Evolutionary conservation across 371 early-diverging fungal species (phyloP).

Genomic region (Apophysomyces variabilis): DNA sequence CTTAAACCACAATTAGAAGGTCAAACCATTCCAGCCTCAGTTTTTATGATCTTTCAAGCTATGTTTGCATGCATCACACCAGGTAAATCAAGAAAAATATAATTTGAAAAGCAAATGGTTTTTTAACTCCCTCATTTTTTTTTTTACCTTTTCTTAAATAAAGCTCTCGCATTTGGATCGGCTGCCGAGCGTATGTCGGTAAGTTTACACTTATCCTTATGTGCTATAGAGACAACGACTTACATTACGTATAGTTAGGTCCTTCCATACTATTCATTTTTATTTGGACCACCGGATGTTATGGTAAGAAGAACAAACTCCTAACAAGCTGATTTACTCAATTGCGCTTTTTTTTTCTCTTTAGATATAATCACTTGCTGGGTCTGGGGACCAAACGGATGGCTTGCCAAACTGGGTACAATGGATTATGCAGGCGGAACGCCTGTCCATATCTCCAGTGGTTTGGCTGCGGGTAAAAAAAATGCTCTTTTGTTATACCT

Average conservation of each 20-base stretch:
- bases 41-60: slow-evolving; percentile 73
- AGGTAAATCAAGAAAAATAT: slow-evolving; percentile 16
- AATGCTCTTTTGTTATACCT: background rate
- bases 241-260: slow-evolving; percentile 40
- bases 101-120: slow-evolving; percentile 5
- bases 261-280: slow-evolving; percentile 82
- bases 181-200: slow-evolving; percentile 82
- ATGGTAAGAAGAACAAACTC: slow-evolving; percentile 33
- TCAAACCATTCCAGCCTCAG: slow-evolving; percentile 59
- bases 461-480: slow-evolving; percentile 64
- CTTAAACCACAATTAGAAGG: slow-evolving; percentile 50
- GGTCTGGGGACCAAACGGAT: slow-evolving; percentile 83
- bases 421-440: slow-evolving; percentile 90
- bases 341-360: background rate
- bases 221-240: background rate
- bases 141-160: too few relatives aligned
- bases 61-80: slow-evolving; percentile 77
- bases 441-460: slow-evolving; percentile 85
- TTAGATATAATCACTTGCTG: slow-evolving; percentile 77
- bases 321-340: too few relatives aligned
- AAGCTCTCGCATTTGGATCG: slow-evolving; percentile 81
- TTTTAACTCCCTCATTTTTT: slow-evolving; percentile 24
- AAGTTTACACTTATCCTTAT: background rate
- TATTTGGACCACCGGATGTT: slow-evolving; percentile 83
- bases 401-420: slow-evolving; percentile 71